Evolutionary conservation across 108 stramenopile genomes (phyloP), one percentile per base, ranked within the genome.

Genomic region (Mayamaea pseudoterrestris): DNA sequence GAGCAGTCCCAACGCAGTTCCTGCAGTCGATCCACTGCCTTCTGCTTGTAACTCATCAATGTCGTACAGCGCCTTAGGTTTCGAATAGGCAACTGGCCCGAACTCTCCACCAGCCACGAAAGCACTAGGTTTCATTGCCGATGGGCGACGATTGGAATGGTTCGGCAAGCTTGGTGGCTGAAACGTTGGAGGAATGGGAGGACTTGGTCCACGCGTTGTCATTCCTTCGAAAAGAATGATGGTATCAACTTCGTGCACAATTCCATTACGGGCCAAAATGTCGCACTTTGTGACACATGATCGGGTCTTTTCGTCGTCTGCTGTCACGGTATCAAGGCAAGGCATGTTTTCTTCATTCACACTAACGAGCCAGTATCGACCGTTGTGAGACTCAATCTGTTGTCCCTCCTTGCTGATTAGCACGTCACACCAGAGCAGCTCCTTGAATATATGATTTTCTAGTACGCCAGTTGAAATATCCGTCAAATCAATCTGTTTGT

Each of bases 211-310:
- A 20, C 35, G 6, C 2, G 50, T 51, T 23, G 35, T 36, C 27
- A 29, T 21, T 2, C 30, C 25, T 51, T 51, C 34, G 13, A 24
- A 37, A 2, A 51, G 13, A 6, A 51, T 30, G 8, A 51, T 16
- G 13, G 26, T 14, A 26, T 54, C 53, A 41, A 54, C 29, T 30
- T 54, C 21, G 27, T 54, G 53, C 5, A 54, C 41, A 42, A 54
- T 54, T 16, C 53, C 53, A 17, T 41, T 54, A 14, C 53, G 21
- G 9, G 37, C 53, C 26, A 54, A 21, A 5, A 54, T 54, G 41
- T 54, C 41, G 41, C 53, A 54, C 20, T 43, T 54, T 2, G 53
- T 54, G 8, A 54, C 18, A 41, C 53, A 41, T 6, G 40, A 42
- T 43, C 2, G 53, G 5, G 36, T 7, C 5, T n/a, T 36, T 3